These are phyloP conservation scores for Typha latifolia DNA, from an alignment of 176 grass and related monocot species.

Conservation along the genomic window DNA sequence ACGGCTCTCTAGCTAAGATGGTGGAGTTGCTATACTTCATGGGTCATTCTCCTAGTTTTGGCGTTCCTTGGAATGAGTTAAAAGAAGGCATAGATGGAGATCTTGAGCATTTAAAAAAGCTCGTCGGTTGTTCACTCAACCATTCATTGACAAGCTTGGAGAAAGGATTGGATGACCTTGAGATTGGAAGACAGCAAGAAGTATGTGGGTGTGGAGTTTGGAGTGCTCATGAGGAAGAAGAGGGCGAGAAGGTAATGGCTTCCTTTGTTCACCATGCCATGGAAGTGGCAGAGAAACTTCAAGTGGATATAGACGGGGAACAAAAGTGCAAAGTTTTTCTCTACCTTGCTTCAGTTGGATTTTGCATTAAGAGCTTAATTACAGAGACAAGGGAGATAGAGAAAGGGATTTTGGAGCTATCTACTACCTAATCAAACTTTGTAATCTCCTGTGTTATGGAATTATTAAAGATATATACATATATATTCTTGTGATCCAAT, in stretches of 20 bases:
- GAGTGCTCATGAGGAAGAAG: slow-evolving; percentile 9
- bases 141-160: slow-evolving; percentile 3
- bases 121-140: slow-evolving; percentile 25
- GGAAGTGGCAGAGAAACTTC: slow-evolving; percentile 6
- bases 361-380: slow-evolving; percentile 43
- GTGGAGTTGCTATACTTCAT: slow-evolving; percentile 43
- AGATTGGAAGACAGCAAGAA: slow-evolving; percentile 19
- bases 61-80: slow-evolving; percentile 5
- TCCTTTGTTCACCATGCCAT: slow-evolving; percentile 21
- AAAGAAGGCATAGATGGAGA: slow-evolving; percentile 17
- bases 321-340: slow-evolving; percentile 5
- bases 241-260: slow-evolving; percentile 6
- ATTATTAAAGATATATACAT: no score
- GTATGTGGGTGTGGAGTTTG: not conserved
- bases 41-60: slow-evolving; percentile 7
- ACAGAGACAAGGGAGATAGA: slow-evolving; percentile 40
- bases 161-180: slow-evolving; percentile 16
- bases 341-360: slow-evolving; percentile 35
- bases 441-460: no score
- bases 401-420: slow-evolving; percentile 40
- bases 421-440: no score
- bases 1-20: slow-evolving; percentile 43
- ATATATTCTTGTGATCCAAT: no score
- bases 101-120: slow-evolving; percentile 32
- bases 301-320: slow-evolving; percentile 9